Base-by-base conservation (phyloP, 805 yeast genomes). In the Saccharomycopsis sp. region DNA sequence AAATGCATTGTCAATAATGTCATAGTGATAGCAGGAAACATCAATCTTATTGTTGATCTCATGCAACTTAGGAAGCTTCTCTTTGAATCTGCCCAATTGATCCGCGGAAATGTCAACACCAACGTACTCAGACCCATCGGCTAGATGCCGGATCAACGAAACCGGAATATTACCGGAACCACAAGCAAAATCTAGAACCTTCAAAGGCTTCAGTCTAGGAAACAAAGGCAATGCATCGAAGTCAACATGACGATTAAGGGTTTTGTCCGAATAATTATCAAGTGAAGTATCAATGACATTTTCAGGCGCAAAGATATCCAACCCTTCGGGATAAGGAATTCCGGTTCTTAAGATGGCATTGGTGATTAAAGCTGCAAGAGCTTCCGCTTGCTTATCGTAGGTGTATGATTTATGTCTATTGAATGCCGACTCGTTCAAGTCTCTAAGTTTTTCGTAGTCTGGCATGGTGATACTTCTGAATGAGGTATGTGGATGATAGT, bases 381-480 rank as follows among this genome's bases (percentile, higher is more conserved):
- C 19, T 44, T 44, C 8, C 19, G 22, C 19, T 19, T 17, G 22
- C 12, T 44, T 44, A 17, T 44, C 49, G 22, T 44, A 44, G 12
- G 22, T 12, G 12, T 17, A 7, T 17, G 49, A 44, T 44, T 44
- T 44, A 3, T 12, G 49, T n/a, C 9, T 17, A 19, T 44, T 44
- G 12, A 44, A 44, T 8, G 20, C 20, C 5, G 49, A 12, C 49
- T 44, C 9, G 12, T 44, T 44, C 7, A 12, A 44, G 22, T 44
- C 49, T 44, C 49, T 44, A n/a, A 44, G 49, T 44, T 44, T 19
- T 44, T 44, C 49, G 49, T 44, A 29, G 38, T 29, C 38, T 7
- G 38, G 12, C 38, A 29, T 29, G 38, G 38, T 29, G 38, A 29
- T n/a, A n/a, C n/a, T n/a, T n/a, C n/a, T n/a, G n/a, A n/a, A n/a